These are phyloP conservation scores for Aspergillus haitiensis DNA, from an alignment of 495 filamentous ascomycete species.

Conservation along the genomic window DNA sequence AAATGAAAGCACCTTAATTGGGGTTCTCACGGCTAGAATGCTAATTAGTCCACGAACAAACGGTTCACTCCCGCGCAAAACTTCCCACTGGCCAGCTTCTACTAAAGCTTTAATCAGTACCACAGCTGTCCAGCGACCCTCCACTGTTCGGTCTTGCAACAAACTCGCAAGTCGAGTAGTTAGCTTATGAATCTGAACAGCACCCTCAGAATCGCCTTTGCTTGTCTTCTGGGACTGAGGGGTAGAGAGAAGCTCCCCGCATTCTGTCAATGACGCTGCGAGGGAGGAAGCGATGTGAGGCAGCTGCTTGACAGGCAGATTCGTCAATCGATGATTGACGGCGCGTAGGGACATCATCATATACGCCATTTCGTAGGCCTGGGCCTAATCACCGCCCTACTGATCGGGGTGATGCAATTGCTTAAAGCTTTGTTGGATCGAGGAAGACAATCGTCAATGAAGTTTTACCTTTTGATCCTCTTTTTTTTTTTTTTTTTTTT, in stretches of 20 bases:
- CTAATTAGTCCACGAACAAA: constrained; percentile 73
- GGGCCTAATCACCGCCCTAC: background rate
- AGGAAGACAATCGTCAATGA: background rate
- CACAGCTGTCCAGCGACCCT: constrained; percentile 74
- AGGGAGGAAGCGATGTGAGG: constrained; percentile 62
- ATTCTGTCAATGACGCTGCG: constrained; percentile 60
- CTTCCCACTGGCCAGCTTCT: constrained; percentile 78
- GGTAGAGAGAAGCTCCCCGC: constrained; percentile 56
- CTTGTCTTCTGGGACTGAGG: constrained; percentile 46
- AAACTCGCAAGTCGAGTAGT: constrained; percentile 75
- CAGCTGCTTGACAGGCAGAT: constrained; percentile 61
- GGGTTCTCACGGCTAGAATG: constrained; percentile 60
- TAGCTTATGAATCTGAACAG: constrained; percentile 70
- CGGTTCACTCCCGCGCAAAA: constrained; percentile 63
- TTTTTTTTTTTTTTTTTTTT: constrained; percentile 12
- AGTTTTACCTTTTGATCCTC: too few relatives aligned
- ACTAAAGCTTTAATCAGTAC: constrained; percentile 76
- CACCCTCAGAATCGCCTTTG: constrained; percentile 59
- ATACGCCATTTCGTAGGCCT: constrained; percentile 19
- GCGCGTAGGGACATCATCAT: constrained; percentile 51
- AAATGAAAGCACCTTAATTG: constrained; percentile 8
- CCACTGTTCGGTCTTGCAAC: constrained; percentile 65
- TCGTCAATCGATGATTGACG: constrained; percentile 65
- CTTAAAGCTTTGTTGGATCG: constrained; percentile 1
- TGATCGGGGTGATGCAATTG: background rate